These are phyloP conservation scores for Marasmius sp. DNA, from an alignment of 1,284 basidiomycete species.

Conservation along the genomic window DNA sequence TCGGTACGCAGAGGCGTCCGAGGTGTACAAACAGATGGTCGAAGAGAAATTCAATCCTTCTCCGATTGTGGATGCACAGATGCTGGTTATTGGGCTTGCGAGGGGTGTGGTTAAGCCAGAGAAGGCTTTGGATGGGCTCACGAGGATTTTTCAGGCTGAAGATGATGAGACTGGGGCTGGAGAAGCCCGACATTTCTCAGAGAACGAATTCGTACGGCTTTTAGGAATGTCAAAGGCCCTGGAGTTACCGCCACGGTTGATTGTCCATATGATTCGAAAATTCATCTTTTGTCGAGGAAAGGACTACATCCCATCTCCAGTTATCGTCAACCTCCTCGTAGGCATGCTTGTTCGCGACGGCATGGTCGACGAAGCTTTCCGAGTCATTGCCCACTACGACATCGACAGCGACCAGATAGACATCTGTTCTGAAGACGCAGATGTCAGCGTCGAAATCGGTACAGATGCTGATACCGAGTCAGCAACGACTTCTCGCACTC, in stretches of 20 bases:
- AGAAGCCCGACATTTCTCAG: slow-evolving; percentile 38
- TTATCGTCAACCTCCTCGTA: slow-evolving; percentile 37
- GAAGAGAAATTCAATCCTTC: slow-evolving; percentile 37
- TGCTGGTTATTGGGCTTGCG: slow-evolving; percentile 32
- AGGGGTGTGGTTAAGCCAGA: slow-evolving; percentile 16
- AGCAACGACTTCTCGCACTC: not conserved
- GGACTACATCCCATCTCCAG: slow-evolving; percentile 29
- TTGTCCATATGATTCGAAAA: slow-evolving; percentile 33
- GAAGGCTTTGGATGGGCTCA: slow-evolving; percentile 20
- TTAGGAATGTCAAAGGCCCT: slow-evolving; percentile 32
- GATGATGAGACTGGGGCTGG: not conserved
- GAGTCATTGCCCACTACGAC: slow-evolving; percentile 25
- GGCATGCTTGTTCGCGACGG: slow-evolving; percentile 34
- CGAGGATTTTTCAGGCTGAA: slow-evolving; percentile 28
- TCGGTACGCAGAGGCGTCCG: slow-evolving; percentile 34
- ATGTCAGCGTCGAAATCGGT: not conserved
- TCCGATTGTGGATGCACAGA: slow-evolving; percentile 37
- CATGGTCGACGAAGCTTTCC: slow-evolving; percentile 32
- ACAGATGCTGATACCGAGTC: slow-evolving; percentile 4
- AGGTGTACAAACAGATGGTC: slow-evolving; percentile 42
- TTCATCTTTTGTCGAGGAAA: slow-evolving; percentile 35
- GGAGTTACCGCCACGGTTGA: slow-evolving; percentile 24
- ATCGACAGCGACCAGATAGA: slow-evolving; percentile 15
- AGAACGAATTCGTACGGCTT: slow-evolving; percentile 38
- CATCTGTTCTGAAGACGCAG: not conserved